Percentiles rank a stretch among this genome's conserved stretches.
These are phyloP conservation scores for Aphanomyces cochlioides DNA, from an alignment of 352 stramenopile species.

Conservation along the genomic window DNA sequence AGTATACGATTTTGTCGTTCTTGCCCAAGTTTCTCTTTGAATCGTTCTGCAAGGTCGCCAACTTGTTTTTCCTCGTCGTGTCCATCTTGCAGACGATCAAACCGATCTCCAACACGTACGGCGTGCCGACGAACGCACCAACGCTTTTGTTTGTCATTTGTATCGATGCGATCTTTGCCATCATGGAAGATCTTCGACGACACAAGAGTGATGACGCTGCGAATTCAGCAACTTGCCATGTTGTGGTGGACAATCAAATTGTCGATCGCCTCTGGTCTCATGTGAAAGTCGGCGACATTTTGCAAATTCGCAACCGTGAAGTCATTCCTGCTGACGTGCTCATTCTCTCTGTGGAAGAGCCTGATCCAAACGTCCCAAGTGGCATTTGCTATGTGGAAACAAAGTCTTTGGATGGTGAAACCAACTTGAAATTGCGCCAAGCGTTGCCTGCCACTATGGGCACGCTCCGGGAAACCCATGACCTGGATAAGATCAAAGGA, in stretches of 20 bases:
- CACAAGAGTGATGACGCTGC: constrained; percentile 78
- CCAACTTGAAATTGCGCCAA: constrained; percentile 88
- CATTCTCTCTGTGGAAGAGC: constrained; percentile 72
- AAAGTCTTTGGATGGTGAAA: constrained; percentile 89
- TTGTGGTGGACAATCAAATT: constrained; percentile 58
- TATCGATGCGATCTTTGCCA: constrained; percentile 86
- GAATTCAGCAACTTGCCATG: constrained; percentile 70
- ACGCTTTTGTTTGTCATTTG: constrained; percentile 88
- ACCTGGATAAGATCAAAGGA: constrained; percentile 54
- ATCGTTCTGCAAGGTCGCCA: constrained; percentile 87
- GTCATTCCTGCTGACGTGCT: constrained; percentile 81
- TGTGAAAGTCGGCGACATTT: constrained; percentile 82
- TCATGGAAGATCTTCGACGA: constrained; percentile 80
- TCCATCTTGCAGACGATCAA: constrained; percentile 84
- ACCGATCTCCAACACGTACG: constrained; percentile 78
- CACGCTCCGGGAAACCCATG: constrained; percentile 45
- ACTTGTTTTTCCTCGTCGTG: constrained; percentile 92
- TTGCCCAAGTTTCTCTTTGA: constrained; percentile 86
- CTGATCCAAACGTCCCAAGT: constrained; percentile 56
- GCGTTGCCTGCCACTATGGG: constrained; percentile 68
- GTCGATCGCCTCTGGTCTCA: constrained; percentile 74
- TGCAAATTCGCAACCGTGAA: constrained; percentile 76
- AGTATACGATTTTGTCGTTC: constrained; percentile 86
- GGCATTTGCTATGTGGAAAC: constrained; percentile 89
- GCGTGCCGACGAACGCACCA: constrained; percentile 68